Evolutionary conservation across 352 stramenopile genomes (phyloP), one percentile per base, ranked within the genome.

Genomic region (Globisporangium apiculatum): DNA sequence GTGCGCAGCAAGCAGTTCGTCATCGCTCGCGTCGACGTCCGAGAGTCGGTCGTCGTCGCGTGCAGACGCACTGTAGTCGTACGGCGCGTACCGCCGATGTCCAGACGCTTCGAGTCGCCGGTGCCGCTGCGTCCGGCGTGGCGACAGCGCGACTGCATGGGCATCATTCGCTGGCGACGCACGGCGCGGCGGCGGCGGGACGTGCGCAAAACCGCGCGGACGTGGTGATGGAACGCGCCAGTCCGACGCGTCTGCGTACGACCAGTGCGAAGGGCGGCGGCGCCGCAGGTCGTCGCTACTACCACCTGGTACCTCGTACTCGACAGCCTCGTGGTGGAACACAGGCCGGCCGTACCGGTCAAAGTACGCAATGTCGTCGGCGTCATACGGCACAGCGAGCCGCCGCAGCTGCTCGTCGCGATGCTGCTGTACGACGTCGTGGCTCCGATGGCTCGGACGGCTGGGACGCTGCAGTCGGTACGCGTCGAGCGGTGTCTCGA

Each of bases 311-410:
- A 31, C 24, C 24, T 31, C 24, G 24, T 31, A 31, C 24, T 31
- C 24, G 24, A 31, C 24, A 31, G 3, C 24, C 24, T 55, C 53
- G 53, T 60, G 53, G 41, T 53, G 49, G 36, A 45, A 61, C 43
- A 65, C 48, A 6, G 60, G 53, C 7, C 60, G 53, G 4, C 60
- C 60, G 52, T 53, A 65, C 48, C 55, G 48, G 36, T 65, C 60
- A 18, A 57, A 56, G 35, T 60, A 61, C 12, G 38, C 53, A 17
- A 59, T 51, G 43, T 60, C 48, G 7, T 57, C 48, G 15, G 52
- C 42, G 0, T 65, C 48, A 11, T 38, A 35, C 7, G 35, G 35
- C 35, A 41, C 45, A 31, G 45, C 45, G 7, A 49, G 17, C 11
- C 45, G 31, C 14, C 9, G 12, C 12, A 53, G 8, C 18, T n/a